phyloP scores from a whole-genome alignment of 768 basidiomycete species.

The Coprinopsis marcescibilis region DNA sequence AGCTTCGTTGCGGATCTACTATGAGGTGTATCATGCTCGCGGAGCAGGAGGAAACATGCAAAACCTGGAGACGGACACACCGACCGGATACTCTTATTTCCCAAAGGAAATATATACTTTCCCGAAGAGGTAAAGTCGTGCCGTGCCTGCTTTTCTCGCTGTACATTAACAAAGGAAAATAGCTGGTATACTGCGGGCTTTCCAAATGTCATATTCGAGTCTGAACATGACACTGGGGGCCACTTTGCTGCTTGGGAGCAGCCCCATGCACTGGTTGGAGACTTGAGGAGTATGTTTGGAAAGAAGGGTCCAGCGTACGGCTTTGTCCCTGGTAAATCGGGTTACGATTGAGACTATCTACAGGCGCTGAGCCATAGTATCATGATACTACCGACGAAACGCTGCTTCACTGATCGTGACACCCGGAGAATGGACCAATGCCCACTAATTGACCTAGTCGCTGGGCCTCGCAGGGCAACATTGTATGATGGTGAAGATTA shows the following conservation, averaged over 20 bases:
- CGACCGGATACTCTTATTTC: conserved; percentile 45
- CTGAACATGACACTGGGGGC: conserved; percentile 34
- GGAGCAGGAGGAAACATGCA: not conserved
- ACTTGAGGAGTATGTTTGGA: conserved; percentile 41
- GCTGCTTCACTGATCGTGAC: too few relatives aligned
- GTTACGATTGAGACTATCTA: not conserved
- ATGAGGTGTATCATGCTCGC: conserved; percentile 30
- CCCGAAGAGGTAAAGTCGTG: conserved; percentile 24
- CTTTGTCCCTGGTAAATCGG: conserved; percentile 13
- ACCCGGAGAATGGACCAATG: too few relatives aligned
- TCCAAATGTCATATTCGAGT: conserved; percentile 30
- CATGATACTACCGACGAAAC: too few relatives aligned
- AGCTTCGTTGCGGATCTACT: conserved; percentile 57
- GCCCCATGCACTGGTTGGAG: conserved; percentile 28
- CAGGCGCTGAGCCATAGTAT: too few relatives aligned
- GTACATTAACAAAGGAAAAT: not conserved
- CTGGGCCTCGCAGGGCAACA: too few relatives aligned
- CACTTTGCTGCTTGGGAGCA: conserved; percentile 38
- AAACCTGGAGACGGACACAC: conserved; percentile 21
- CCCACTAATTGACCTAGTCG: too few relatives aligned
- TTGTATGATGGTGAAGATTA: too few relatives aligned
- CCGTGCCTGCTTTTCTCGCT: conserved; percentile 8
- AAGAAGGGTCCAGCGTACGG: conserved; percentile 24
- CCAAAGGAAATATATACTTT: conserved; percentile 37
- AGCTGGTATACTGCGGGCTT: conserved; percentile 34